Percentiles rank a stretch among this genome's conserved stretches.
Evolutionary conservation across 768 basidiomycete species (phyloP).

Genomic region (Boletus rufocinnamomeus): DNA sequence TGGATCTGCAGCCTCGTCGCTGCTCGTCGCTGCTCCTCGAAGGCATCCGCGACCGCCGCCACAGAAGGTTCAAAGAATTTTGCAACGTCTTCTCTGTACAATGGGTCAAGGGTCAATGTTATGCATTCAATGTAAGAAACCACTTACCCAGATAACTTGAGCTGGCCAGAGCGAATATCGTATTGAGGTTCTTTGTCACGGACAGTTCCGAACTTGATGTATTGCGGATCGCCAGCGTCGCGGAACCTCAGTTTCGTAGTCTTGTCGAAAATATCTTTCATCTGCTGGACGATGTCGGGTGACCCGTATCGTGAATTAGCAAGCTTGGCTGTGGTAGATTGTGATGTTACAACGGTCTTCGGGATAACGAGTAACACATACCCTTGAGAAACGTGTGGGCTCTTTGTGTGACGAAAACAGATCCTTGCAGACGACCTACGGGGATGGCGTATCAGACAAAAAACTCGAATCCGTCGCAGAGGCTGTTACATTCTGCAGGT

Average conservation of each 20-base stretch:
- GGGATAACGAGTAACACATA: conserved; percentile 4
- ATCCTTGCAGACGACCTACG: conserved; percentile 41
- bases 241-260: conserved; percentile 45
- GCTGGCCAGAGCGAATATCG: conserved; percentile 39
- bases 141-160: conserved; percentile 40
- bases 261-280: conserved; percentile 39
- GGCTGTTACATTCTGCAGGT: conserved; percentile 32
- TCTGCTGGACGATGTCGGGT: conserved; percentile 33
- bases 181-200: conserved; percentile 36
- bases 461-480: background rate
- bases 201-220: conserved; percentile 40
- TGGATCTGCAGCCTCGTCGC: conserved; percentile 25
- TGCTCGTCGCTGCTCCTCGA: conserved; percentile 30
- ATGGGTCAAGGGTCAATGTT: background rate
- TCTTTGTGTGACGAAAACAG: conserved; percentile 37
- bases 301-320: conserved; percentile 31
- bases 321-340: conserved; percentile 27
- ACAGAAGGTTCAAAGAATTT: conserved; percentile 47
- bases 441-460: background rate
- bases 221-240: conserved; percentile 34
- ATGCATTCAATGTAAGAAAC: background rate
- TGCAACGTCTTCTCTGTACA: conserved; percentile 37
- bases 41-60: conserved; percentile 35
- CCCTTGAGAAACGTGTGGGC: conserved; percentile 33
- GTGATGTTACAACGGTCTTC: background rate